These are phyloP conservation scores for Cryphonectria radicalis DNA, from an alignment of 2,329 filamentous ascomycete species.

Conservation along the genomic window DNA sequence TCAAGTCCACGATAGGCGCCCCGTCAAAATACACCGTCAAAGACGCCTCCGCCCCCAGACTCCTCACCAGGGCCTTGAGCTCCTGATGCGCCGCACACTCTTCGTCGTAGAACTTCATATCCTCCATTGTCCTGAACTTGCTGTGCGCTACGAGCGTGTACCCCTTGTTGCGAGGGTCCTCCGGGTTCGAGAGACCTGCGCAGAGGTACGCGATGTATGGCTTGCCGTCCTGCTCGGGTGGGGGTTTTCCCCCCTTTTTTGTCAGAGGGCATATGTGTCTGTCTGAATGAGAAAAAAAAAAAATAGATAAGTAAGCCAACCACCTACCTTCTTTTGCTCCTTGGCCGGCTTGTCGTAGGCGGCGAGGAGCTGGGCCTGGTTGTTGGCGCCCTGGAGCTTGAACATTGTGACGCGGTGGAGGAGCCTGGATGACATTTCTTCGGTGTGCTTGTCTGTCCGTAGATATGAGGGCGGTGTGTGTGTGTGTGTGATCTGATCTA, in stretches of 20 bases:
- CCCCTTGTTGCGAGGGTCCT: conserved; percentile 65
- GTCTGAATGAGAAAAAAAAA: too few species aligned
- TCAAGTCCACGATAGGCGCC: conserved; percentile 20
- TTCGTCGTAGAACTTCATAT: conserved; percentile 73
- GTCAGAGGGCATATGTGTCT: neutral
- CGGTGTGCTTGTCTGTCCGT: neutral
- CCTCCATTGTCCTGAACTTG: conserved; percentile 66
- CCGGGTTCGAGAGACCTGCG: conserved; percentile 55
- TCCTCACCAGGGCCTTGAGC: conserved; percentile 44
- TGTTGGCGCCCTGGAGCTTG: conserved; percentile 52
- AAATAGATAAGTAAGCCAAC: neutral
- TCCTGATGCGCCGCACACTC: conserved; percentile 49
- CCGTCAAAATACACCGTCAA: conserved; percentile 48
- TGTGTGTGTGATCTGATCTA: neutral
- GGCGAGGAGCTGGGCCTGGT: conserved; percentile 49
- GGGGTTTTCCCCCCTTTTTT: too few species aligned
- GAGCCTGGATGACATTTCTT: conserved; percentile 44
- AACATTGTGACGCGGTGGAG: conserved; percentile 58
- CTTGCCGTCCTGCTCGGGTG: conserved; percentile 63
- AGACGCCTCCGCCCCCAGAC: conserved; percentile 40
- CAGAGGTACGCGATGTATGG: conserved; percentile 67
- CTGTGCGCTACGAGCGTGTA: conserved; percentile 68
- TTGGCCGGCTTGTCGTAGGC: conserved; percentile 48
- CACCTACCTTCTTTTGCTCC: conserved; percentile 47
- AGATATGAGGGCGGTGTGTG: neutral